phyloP scores from a whole-genome alignment of 148 eudicot species.

The Nyssa sinensis region DNA sequence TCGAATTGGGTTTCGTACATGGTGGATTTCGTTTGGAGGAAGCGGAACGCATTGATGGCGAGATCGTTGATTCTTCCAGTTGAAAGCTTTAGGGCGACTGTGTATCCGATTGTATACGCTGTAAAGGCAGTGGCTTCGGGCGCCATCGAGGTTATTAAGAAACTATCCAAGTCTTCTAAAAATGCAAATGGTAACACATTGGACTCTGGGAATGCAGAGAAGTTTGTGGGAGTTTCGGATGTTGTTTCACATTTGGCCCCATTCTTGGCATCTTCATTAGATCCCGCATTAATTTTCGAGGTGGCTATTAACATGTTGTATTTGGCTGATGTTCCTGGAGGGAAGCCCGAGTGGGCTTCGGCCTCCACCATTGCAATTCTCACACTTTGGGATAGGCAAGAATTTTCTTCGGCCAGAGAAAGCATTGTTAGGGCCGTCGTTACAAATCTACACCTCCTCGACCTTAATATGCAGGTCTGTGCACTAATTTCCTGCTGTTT shows the following conservation, averaged over 20 bases:
- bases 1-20: conserved; percentile 82
- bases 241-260: conserved; percentile 94
- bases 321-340: conserved; percentile 98
- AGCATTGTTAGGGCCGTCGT: conserved; percentile 97
- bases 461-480: conserved; percentile 94
- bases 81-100: conserved; percentile 78
- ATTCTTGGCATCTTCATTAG: conserved; percentile 69
- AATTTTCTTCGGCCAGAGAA: conserved; percentile 90
- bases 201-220: conserved; percentile 71
- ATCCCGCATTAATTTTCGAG: conserved; percentile 90
- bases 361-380: conserved; percentile 81
- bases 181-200: conserved; percentile 14
- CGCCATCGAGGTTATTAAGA: conserved; percentile 65
- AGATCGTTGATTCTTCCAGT: conserved; percentile 74
- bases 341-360: conserved; percentile 99
- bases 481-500: neutral
- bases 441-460: conserved; percentile 88
- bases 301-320: conserved; percentile 93
- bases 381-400: conserved; percentile 99
- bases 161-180: conserved; percentile 54
- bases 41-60: conserved; percentile 72
- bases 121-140: conserved; percentile 95
- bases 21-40: conserved; percentile 91
- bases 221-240: conserved; percentile 90
- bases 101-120: conserved; percentile 78